phyloP scores from a whole-genome alignment of 306 rosid genomes.

The Cucumis cinereus region DNA sequence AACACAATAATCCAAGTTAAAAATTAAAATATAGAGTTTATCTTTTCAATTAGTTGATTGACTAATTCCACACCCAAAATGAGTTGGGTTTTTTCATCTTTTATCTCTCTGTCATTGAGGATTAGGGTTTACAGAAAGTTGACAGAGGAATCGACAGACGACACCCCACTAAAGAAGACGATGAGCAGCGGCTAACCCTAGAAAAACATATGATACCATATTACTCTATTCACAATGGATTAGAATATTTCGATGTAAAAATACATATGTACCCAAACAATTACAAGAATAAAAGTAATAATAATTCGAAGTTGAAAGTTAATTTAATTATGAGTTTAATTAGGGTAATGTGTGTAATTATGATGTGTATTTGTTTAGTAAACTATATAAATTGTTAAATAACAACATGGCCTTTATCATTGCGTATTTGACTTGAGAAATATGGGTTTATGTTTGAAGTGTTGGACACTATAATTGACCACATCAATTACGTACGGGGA shows the following conservation, averaged over 20 bases:
- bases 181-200: too few relatives aligned
- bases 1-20: not conserved
- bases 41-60: not conserved
- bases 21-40: not conserved
- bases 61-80: not conserved
- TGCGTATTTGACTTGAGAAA: constrained; percentile 7
- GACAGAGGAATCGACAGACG: too few relatives aligned
- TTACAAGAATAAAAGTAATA: too few relatives aligned
- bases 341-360: not conserved
- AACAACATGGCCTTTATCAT: not conserved
- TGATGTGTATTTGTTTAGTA: not conserved
- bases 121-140: too few relatives aligned
- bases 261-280: too few relatives aligned
- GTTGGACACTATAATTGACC: constrained; percentile 2
- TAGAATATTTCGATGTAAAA: too few relatives aligned
- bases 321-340: too few relatives aligned
- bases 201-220: too few relatives aligned
- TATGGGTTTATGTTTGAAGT: not conserved
- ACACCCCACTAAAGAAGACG: too few relatives aligned
- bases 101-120: too few relatives aligned
- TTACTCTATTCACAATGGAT: too few relatives aligned
- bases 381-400: constrained; percentile 3
- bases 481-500: not conserved
- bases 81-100: not conserved
- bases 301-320: too few relatives aligned